Evolutionary conservation across 805 yeast genomes (phyloP).

Genomic region (Saturnispora saitoi): DNA sequence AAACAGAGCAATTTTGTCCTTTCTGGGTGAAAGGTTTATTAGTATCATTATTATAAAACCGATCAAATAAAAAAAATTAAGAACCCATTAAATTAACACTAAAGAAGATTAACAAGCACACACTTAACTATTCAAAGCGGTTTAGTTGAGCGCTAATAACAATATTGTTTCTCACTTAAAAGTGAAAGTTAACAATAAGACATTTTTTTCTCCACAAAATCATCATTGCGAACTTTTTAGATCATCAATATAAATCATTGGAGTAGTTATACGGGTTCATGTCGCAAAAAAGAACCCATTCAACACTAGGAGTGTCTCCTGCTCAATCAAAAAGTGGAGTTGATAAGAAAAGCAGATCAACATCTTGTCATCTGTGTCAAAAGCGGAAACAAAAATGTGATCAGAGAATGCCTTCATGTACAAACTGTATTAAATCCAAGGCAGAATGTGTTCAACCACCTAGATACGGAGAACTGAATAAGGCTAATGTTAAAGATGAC

Average conservation of each 20-base stretch:
- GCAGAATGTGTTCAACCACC: slow-evolving; percentile 58
- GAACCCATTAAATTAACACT: too few species aligned
- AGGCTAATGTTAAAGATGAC: slow-evolving; percentile 41
- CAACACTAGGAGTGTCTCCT: neutral
- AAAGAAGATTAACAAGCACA: too few species aligned
- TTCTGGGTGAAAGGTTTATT: too few species aligned
- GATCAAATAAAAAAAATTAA: too few species aligned
- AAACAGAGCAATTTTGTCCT: too few species aligned
- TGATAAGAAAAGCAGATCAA: slow-evolving; percentile 48
- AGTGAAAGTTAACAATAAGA: too few species aligned
- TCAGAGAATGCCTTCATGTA: slow-evolving; percentile 54
- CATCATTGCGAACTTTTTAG: neutral
- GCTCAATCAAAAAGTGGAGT: neutral
- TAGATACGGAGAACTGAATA: slow-evolving; percentile 36
- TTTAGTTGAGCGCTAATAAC: too few species aligned
- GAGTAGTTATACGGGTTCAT: neutral
- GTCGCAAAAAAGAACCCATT: neutral
- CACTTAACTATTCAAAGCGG: too few species aligned
- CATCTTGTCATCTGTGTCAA: slow-evolving; percentile 49
- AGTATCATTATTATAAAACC: too few species aligned
- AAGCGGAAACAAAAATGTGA: slow-evolving; percentile 58
- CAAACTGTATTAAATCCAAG: slow-evolving; percentile 58
- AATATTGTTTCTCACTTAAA: too few species aligned
- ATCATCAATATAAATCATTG: neutral
- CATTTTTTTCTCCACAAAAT: neutral